Evolutionary conservation across 23 red algal species (phyloP).

Genomic region (Cyanidiococcus yangmingshanensis): DNA sequence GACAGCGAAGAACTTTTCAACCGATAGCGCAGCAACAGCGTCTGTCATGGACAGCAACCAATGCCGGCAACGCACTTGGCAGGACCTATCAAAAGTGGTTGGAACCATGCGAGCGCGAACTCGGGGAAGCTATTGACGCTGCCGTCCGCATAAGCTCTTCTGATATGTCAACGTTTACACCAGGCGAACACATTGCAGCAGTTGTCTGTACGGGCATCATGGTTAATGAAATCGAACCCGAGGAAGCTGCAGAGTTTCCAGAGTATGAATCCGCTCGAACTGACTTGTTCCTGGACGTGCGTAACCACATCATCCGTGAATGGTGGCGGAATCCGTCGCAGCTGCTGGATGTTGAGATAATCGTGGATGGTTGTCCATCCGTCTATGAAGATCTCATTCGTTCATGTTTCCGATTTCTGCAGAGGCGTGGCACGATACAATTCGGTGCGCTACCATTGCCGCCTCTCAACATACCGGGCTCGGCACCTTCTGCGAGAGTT

Average conservation of each 20-base stretch:
- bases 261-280: constrained; percentile 22
- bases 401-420: constrained; percentile 36
- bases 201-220: constrained; percentile 35
- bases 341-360: constrained; percentile 16
- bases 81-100: constrained; percentile 32
- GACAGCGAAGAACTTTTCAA: constrained; percentile 24
- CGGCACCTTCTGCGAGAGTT: constrained; percentile 28
- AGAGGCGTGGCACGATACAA: constrained; percentile 52
- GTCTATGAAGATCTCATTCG: constrained; percentile 34
- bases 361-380: constrained; percentile 33
- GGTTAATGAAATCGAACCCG: constrained; percentile 33
- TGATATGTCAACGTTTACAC: background rate
- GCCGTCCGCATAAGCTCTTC: constrained; percentile 6
- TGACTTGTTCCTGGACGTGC: constrained; percentile 48
- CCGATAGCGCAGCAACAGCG: constrained; percentile 35
- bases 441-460: constrained; percentile 43
- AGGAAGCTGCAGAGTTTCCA: constrained; percentile 34
- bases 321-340: constrained; percentile 49
- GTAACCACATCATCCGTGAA: constrained; percentile 79
- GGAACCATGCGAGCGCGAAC: constrained; percentile 23
- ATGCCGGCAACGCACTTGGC: constrained; percentile 26
- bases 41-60: constrained; percentile 28
- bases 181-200: constrained; percentile 45
- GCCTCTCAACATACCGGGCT: background rate
- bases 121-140: constrained; percentile 29